phyloP scores from a whole-genome alignment of 129 eudicot species.

The Dittrichia graveolens region DNA sequence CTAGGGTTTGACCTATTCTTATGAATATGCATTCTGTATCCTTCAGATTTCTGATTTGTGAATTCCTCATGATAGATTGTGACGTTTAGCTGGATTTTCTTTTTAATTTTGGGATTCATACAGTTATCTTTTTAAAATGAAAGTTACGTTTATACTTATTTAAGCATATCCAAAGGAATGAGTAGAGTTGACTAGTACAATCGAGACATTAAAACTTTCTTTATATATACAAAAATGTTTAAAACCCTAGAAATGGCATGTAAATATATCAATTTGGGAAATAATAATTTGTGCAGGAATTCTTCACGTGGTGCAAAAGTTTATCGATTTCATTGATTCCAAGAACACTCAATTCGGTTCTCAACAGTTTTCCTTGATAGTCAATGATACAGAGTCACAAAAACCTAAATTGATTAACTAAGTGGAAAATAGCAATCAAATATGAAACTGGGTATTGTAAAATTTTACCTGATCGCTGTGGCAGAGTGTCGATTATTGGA shows the following conservation, averaged over 20 bases:
- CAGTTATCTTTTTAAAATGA: background rate
- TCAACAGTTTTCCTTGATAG: background rate
- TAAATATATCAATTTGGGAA: background rate
- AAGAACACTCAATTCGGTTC: constrained; percentile 9
- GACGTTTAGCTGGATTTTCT: constrained; percentile 26
- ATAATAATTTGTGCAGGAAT: constrained; percentile 1
- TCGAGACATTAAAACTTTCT: background rate
- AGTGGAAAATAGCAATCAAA: constrained; percentile 12
- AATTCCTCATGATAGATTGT: background rate
- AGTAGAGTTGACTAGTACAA: constrained; percentile 2
- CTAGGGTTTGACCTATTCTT: constrained; percentile 2
- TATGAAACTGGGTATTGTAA: constrained; percentile 16
- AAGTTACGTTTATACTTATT: background rate
- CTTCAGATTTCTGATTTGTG: constrained; percentile 11
- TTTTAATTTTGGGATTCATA: constrained; percentile 9
- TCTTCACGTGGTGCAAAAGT: background rate
- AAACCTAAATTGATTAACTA: background rate
- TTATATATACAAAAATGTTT: background rate
- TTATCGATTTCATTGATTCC: constrained; percentile 10
- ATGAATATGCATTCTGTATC: constrained; percentile 11
- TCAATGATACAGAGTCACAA: constrained; percentile 15
- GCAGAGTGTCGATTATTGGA: constrained; percentile 36
- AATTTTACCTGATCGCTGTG: constrained; percentile 35
- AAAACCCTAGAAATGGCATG: constrained; percentile 7
- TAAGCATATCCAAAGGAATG: constrained; percentile 10